Evolutionary conservation across 2,329 filamentous ascomycete genomes (phyloP).

Genomic region (Apiospora saccharicola): DNA sequence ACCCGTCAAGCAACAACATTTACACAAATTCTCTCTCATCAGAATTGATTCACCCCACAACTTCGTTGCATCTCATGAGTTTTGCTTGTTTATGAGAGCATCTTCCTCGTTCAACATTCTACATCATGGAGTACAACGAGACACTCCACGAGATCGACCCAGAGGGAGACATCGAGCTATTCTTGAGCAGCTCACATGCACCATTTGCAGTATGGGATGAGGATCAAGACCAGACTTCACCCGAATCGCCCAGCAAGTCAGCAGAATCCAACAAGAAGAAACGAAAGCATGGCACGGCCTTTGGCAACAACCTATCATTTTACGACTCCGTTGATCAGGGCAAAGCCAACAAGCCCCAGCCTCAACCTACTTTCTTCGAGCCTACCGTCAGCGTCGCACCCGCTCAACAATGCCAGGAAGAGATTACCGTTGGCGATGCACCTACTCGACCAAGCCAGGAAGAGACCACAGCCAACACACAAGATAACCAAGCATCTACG

Average conservation of each 20-base stretch:
- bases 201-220: not conserved
- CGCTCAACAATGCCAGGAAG: not conserved
- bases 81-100: not conserved
- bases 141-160: not conserved
- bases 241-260: not conserved
- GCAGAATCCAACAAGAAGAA: not conserved
- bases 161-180: not conserved
- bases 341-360: not conserved
- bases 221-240: not conserved
- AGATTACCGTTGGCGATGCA: too few species aligned
- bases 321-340: not conserved
- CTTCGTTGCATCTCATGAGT: not conserved
- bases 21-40: not conserved
- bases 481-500: rapidly evolving
- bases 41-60: not conserved
- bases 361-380: not conserved
- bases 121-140: not conserved
- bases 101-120: not conserved
- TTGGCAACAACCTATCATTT: not conserved
- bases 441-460: not conserved
- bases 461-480: not conserved
- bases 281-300: not conserved
- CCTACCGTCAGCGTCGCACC: not conserved
- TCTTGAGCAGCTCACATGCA: not conserved
- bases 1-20: not conserved